Evolutionary conservation across 257 asterid species (phyloP), one percentile per base, ranked within the genome.

Genomic region (Cynanchum wilfordii): DNA sequence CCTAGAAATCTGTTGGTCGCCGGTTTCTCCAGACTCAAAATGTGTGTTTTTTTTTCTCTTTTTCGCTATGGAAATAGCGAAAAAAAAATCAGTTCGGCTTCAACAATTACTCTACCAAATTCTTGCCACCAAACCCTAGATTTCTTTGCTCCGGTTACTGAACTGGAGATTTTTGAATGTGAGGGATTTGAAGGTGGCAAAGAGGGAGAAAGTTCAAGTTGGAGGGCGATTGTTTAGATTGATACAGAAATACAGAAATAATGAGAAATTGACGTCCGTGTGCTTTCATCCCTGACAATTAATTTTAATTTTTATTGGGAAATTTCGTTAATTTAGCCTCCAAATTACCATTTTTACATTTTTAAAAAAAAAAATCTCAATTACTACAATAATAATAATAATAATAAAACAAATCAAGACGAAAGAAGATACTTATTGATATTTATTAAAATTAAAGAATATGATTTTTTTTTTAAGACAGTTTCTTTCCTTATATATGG

Each of bases 231-330:
- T 36, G 69, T 36, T 36, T 33, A 6, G 25, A 64, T 19, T 38
- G 1, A 17, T 51, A 4, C n/a, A 4, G 9, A 16, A 51, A 0
- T 50, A 50, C 4, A 17, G 38, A 3, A 54, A 8, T 64, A 64
- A 7, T 33, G 68, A 62, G 68, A 62, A 62, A 64, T 17, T 64
- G 69, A 36, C 68, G 68, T 62, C 62, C 69, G 68, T 29, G 44
- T 13, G 66, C 42, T 27, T 29, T 29, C 65, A 11, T 42, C 10
- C 47, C 47, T 42, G 12, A 42, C 11, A 1, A 8, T 42, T 42
- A 7, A 8, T 42, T 42, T 8, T 42, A 42, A 42, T 42, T 42
- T 42, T 42, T 42, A 7, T 10, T 42, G 45, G 47, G 0, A 42
- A 42, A 7, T 42, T 42, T 42, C 47, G 47, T 42, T 7, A 42